Evolutionary conservation across 176 grass and related monocot genomes (phyloP).

Genomic region (Hsuehochloa calcarea): DNA sequence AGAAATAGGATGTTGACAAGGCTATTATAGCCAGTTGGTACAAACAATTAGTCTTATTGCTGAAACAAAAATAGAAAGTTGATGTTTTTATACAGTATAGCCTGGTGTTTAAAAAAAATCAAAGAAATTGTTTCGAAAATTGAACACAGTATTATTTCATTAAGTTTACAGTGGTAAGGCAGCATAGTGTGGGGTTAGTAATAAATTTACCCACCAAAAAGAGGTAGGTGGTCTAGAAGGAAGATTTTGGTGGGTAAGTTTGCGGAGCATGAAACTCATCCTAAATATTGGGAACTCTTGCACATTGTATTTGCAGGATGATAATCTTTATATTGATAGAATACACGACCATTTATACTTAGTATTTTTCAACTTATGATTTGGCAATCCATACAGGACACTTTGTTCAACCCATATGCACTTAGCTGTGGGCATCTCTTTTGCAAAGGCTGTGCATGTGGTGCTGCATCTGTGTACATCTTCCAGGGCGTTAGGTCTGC

Average conservation of each 20-base stretch:
- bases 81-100: background rate
- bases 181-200: background rate
- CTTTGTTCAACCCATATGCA: constrained; percentile 67
- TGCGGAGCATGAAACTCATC: background rate
- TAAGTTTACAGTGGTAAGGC: background rate
- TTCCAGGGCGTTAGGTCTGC: constrained; percentile 68
- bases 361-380: background rate
- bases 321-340: background rate
- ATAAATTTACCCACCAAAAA: background rate
- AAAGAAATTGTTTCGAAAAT: background rate
- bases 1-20: no score
- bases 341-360: background rate
- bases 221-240: background rate
- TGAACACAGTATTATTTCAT: background rate
- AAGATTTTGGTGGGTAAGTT: background rate
- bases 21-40: no score
- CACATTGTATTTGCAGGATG: background rate
- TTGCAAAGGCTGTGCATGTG: constrained; percentile 70
- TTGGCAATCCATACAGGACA: constrained; percentile 41
- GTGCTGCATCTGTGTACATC: constrained; percentile 62
- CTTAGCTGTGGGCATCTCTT: constrained; percentile 71
- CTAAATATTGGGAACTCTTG: background rate
- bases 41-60: no score
- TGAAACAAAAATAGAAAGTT: background rate
- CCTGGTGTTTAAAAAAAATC: background rate